Percentiles rank a stretch among this genome's conserved stretches.
Evolutionary conservation across 345 rosid genomes (phyloP).

Genomic region (thale cress (Arabidopsis thaliana)): DNA sequence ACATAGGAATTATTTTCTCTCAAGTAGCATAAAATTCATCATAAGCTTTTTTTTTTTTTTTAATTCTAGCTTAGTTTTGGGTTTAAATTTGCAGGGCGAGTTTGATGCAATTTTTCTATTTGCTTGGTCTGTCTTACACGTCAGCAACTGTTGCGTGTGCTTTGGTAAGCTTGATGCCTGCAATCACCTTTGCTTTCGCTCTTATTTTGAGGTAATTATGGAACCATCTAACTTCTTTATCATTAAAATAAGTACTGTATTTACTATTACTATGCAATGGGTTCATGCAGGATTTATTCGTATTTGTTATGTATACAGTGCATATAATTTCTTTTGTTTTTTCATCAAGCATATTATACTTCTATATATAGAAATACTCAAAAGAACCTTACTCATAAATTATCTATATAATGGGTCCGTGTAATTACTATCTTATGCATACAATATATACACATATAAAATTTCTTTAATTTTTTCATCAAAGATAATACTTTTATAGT

Average conservation of each 20-base stretch:
- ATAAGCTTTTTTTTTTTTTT: background rate
- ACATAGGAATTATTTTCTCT: background rate
- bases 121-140: constrained; percentile 60
- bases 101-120: constrained; percentile 53
- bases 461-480: too few relatives aligned
- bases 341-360: too few relatives aligned
- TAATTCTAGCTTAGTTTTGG: background rate
- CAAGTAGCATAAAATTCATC: background rate
- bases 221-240: background rate
- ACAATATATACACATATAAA: too few relatives aligned
- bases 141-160: constrained; percentile 65
- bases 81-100: constrained; percentile 48
- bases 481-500: too few relatives aligned
- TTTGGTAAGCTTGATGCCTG: constrained; percentile 61
- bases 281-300: background rate
- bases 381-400: too few relatives aligned
- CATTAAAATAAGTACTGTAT: too few relatives aligned
- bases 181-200: constrained; percentile 54
- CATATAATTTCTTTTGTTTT: too few relatives aligned
- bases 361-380: too few relatives aligned
- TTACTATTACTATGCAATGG: background rate
- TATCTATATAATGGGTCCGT: background rate
- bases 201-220: constrained; percentile 53
- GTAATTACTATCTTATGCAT: background rate
- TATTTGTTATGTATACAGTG: background rate